Conservation (phyloP, 1,284 basidiomycete species). For the Gomphus sp. region DNA sequence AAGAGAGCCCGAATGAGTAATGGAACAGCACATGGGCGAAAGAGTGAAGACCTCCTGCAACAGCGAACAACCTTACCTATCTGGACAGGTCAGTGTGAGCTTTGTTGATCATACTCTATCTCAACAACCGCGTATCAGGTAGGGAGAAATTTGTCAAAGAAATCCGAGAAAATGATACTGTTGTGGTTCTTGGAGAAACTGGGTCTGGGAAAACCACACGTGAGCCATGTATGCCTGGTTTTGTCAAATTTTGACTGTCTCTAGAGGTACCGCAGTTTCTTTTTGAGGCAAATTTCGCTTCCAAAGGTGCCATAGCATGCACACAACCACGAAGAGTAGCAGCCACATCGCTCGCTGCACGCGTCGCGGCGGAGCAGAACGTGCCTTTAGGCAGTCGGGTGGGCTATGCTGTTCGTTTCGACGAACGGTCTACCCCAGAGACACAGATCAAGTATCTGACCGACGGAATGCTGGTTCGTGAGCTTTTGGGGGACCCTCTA, state of each 20-base stretch:
- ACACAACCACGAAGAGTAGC: slow-evolving; percentile 95
- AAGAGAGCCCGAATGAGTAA: slow-evolving; percentile 3
- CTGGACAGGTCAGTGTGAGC: slow-evolving; percentile 7
- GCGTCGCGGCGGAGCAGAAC: slow-evolving; percentile 83
- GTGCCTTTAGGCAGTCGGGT: slow-evolving; percentile 63
- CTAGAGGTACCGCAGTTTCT: slow-evolving; percentile 88
- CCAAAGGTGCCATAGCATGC: slow-evolving; percentile 66
- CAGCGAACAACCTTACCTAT: slow-evolving; percentile 7
- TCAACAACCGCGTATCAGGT: slow-evolving; percentile 33
- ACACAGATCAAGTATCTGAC: slow-evolving; percentile 94
- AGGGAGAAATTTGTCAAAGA: slow-evolving; percentile 67
- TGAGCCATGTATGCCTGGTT: slow-evolving; percentile 29
- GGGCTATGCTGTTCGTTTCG: slow-evolving; percentile 95
- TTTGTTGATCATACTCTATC: background rate
- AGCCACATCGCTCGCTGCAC: slow-evolving; percentile 83
- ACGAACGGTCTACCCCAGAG: slow-evolving; percentile 61
- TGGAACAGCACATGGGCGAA: background rate
- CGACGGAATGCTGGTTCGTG: slow-evolving; percentile 93
- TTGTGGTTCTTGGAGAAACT: slow-evolving; percentile 91
- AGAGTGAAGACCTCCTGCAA: background rate
- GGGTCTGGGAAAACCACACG: slow-evolving; percentile 98
- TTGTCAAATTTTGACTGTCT: slow-evolving; percentile 12
- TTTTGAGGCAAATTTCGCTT: slow-evolving; percentile 58
- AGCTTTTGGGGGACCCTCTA: slow-evolving; percentile 72
- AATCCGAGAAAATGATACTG: slow-evolving; percentile 76